Evolutionary conservation across 805 yeast species (phyloP), one percentile per base, ranked within the genome.

Genomic region (Candida jianshihensis): DNA sequence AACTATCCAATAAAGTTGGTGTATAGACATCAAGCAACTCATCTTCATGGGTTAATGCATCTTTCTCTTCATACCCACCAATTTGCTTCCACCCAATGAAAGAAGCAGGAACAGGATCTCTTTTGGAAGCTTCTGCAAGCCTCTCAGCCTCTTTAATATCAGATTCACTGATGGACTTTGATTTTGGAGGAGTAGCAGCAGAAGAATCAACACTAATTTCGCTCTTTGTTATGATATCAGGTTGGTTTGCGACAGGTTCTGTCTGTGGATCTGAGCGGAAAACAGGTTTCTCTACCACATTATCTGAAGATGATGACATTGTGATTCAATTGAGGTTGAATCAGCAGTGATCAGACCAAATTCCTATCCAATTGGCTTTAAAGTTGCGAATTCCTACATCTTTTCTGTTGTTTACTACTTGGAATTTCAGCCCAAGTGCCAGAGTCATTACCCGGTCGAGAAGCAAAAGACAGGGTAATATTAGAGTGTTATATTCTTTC

Each of bases 81-180:
- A 85, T 88, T 59, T 89, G 96, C 56, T 81, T 85, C 97, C 97
- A 90, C 24, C 97, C 97, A 34, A 85, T 74, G 51, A 73, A 82
- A 3, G 90, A 75, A 19, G 84, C 82, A 37, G 70, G 76, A 34
- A 74, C 75, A 3, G 81, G 59, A 26, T 61, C 56, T 55, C 86
- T 57, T 30, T 55, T 53, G 7, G 41, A 44, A 24, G 45, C 48
- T 26, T 40, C 31, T 3, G 56, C 59, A 16, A 44, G 34, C 26
- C 44, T 47, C 27, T 52, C 58, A 27, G 58, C 56, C 35, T 46
- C 47, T 29, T 42, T 42, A 20, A 54, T 33, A 3, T 44, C 43
- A 2, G 30, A 40, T 11, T 35, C 39, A 26, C 43, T 51, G 28
- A 52, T 40, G 5, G 22, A 20, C 22, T 20, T 24, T 11, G 38